phyloP scores from a whole-genome alignment of 352 stramenopile species.

The Lagenidium giganteum region DNA sequence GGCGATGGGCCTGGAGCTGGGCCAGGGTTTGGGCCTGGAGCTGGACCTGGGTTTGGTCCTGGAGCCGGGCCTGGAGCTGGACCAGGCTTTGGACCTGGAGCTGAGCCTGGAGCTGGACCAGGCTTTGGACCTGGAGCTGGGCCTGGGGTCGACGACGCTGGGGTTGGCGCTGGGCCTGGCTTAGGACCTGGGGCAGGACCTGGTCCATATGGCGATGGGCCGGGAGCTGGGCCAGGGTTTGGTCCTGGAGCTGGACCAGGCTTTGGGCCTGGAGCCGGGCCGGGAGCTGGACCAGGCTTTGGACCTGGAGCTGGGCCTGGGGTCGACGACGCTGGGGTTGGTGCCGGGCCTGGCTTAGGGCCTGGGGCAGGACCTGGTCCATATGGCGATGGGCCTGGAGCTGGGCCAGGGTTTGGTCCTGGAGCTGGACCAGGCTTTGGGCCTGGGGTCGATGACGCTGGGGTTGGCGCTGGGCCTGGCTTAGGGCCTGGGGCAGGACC shows the following conservation, averaged over 20 bases:
- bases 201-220: not conserved
- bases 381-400: not conserved
- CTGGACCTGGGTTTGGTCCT: too few relatives aligned
- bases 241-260: conserved; percentile 1
- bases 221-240: not conserved
- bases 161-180: conserved; percentile 4
- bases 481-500: not conserved
- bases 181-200: not conserved
- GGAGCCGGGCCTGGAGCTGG: conserved; percentile 2
- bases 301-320: not conserved
- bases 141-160: not conserved
- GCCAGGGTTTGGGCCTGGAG: too few relatives aligned
- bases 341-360: conserved; percentile 1
- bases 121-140: conserved; percentile 4
- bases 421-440: not conserved
- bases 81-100: too few relatives aligned
- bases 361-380: not conserved
- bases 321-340: too few relatives aligned
- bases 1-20: too few relatives aligned
- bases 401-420: not conserved
- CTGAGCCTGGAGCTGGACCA: too few relatives aligned
- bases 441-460: not conserved
- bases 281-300: not conserved
- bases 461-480: conserved; percentile 4
- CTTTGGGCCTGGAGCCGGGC: not conserved